phyloP scores from a whole-genome alignment of 2,329 filamentous ascomycete species.

The Aspergillus phoenicis region DNA sequence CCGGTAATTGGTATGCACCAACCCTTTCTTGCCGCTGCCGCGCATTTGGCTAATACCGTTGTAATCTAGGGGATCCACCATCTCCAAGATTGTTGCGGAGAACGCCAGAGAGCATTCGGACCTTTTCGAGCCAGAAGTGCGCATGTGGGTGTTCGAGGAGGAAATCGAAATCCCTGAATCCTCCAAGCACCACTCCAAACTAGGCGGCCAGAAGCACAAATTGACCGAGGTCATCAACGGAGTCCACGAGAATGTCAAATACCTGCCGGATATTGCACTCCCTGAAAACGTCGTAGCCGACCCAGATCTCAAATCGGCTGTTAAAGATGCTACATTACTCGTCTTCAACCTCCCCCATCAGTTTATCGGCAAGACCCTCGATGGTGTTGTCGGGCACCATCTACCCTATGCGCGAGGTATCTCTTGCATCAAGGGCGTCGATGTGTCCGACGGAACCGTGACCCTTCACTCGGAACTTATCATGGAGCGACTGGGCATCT shows the following conservation, averaged over 20 bases:
- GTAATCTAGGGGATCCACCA: slow-evolving; percentile 79
- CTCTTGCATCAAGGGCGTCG: slow-evolving; percentile 93
- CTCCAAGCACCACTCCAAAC: slow-evolving; percentile 69
- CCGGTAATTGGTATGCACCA: slow-evolving; percentile 78
- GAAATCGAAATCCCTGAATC: slow-evolving; percentile 77
- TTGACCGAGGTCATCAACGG: slow-evolving; percentile 86
- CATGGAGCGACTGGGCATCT: slow-evolving; percentile 82
- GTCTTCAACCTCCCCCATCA: slow-evolving; percentile 91
- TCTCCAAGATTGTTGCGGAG: slow-evolving; percentile 91
- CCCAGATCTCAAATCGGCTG: slow-evolving; percentile 60
- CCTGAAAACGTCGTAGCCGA: slow-evolving; percentile 63
- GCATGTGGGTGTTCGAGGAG: slow-evolving; percentile 56
- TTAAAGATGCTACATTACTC: slow-evolving; percentile 78
- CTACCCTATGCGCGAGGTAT: slow-evolving; percentile 85
- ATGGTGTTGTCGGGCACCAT: slow-evolving; percentile 77
- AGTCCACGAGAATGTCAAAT: slow-evolving; percentile 92
- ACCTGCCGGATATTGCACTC: slow-evolving; percentile 79
- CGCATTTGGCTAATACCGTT: neutral
- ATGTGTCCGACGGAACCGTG: slow-evolving; percentile 79
- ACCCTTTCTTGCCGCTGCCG: neutral
- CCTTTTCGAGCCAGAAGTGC: slow-evolving; percentile 70
- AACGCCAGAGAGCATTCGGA: slow-evolving; percentile 75
- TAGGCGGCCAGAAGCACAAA: slow-evolving; percentile 71
- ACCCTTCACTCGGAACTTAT: slow-evolving; percentile 89
- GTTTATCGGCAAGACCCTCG: slow-evolving; percentile 54